Evolutionary conservation across 768 basidiomycete genomes (phyloP).

Genomic region (Leucosporidium scottii): DNA sequence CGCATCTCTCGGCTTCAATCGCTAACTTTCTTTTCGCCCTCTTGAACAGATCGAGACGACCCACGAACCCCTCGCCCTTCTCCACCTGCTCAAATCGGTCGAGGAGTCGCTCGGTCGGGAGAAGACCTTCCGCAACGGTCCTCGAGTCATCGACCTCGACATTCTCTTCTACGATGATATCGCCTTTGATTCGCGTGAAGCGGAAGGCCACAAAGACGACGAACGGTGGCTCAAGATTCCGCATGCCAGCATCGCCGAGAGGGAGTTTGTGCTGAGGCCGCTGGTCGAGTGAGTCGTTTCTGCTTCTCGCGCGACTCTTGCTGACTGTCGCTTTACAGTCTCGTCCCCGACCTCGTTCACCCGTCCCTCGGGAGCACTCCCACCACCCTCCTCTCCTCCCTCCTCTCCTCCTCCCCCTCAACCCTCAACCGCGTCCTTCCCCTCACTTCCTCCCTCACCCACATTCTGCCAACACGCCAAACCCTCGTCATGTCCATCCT

Average conservation of each 20-base stretch:
- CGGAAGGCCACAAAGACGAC: conserved; percentile 44
- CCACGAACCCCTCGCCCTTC: conserved; percentile 54
- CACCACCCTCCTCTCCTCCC: conserved; percentile 35
- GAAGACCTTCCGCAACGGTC: conserved; percentile 73
- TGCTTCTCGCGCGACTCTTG: background rate
- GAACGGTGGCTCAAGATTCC: conserved; percentile 71
- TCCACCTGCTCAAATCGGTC: conserved; percentile 62
- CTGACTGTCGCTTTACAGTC: conserved; percentile 48
- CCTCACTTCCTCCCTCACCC: conserved; percentile 50
- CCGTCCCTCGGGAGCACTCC: conserved; percentile 54
- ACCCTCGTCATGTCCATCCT: conserved; percentile 82
- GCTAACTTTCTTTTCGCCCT: background rate
- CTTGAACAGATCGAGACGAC: conserved; percentile 69
- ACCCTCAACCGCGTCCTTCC: conserved; percentile 68
- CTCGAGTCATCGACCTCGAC: conserved; percentile 83
- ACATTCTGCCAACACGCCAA: conserved; percentile 19
- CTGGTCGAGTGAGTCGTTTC: conserved; percentile 64
- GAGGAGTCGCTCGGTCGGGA: conserved; percentile 70
- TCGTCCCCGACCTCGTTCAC: conserved; percentile 67
- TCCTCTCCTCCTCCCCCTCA: conserved; percentile 30
- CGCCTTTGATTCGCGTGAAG: conserved; percentile 54
- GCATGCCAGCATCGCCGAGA: conserved; percentile 68
- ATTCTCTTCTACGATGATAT: conserved; percentile 63
- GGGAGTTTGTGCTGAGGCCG: conserved; percentile 88
- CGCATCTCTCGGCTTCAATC: background rate